Evolutionary conservation across 2,329 filamentous ascomycete species (phyloP), one percentile per base, ranked within the genome.

Genomic region (Ascochyta rabiei): DNA sequence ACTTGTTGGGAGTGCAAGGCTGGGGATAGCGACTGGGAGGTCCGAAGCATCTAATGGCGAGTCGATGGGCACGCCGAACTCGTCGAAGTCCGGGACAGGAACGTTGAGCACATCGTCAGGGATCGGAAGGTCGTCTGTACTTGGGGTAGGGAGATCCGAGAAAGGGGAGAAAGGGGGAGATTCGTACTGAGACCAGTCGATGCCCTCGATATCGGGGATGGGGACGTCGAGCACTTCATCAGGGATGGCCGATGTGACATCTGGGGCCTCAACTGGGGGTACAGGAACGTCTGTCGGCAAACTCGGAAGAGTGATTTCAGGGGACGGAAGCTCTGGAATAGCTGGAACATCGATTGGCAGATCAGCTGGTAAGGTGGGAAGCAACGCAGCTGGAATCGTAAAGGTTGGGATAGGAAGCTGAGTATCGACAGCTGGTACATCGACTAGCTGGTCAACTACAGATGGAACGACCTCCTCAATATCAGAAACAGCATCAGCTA

Each of bases 141-240:
- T 34, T 5, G 18, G 10, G 10, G 41, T 15, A n/a, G 48, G 52
- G 1, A 40, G 34, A 5, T 30, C 30, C 7, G 18, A 45, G 35
- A 49, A 35, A 1, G 52, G 45, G 13, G 18, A 45, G 35, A 49
- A 35, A 1, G 52, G 45, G 13, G 52, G 45, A 4, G 46, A 48
- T 23, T 54, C 40, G 15, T 30, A 49, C 9, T 41, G 34, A 49
- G 39, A 40, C 51, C 40, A 54, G 18, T 54, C 45, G 30, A 54
- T 48, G n/a, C 40, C 45, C 12, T 44, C 19, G 7, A 54, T 31
- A 6, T 54, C 52, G 39, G 51, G 51, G 6, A 54, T 12, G 13
- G 52, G 52, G 6, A 46, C 23, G 19, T 54, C 28, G 18, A 54
- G 18, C 13, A 54, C 34, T 7, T 48, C 46, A 8, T 21, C 19